Conservation (phyloP, 2,329 filamentous ascomycete genomes). For the Juglanconis oblonga region DNA sequence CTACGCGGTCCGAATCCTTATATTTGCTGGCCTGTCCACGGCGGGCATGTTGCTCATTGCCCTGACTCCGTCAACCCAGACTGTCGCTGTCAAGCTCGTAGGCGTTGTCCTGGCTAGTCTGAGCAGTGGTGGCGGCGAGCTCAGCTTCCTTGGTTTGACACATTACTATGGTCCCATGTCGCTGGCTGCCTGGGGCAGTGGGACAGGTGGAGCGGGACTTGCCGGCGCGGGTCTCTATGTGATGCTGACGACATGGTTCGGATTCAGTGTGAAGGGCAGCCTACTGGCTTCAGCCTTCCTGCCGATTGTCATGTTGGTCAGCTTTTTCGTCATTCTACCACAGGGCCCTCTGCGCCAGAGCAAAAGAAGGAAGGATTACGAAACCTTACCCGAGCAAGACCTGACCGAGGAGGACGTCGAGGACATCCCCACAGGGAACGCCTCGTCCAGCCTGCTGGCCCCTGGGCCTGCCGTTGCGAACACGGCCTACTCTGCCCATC, state of each 20-base stretch:
- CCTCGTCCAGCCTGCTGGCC: constrained; percentile 48
- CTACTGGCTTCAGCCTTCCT: constrained; percentile 76
- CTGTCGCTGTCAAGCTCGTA: constrained; percentile 71
- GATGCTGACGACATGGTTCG: constrained; percentile 75
- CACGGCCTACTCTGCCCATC: constrained; percentile 35
- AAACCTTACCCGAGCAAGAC: constrained; percentile 45
- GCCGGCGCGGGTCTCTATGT: constrained; percentile 87
- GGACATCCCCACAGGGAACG: constrained; percentile 35
- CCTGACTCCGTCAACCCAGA: constrained; percentile 63
- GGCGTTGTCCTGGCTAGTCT: constrained; percentile 84
- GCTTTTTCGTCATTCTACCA: constrained; percentile 82
- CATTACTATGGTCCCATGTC: constrained; percentile 90
- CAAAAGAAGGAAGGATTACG: constrained; percentile 48
- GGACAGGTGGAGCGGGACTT: constrained; percentile 85
- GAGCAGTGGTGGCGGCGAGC: constrained; percentile 81
- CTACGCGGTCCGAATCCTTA: constrained; percentile 70
- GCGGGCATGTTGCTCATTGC: constrained; percentile 87
- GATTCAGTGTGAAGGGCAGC: constrained; percentile 70
- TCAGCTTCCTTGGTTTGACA: constrained; percentile 86
- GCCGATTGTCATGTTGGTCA: constrained; percentile 77
- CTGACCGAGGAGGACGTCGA: constrained; percentile 31
- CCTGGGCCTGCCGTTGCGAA: constrained; percentile 39
- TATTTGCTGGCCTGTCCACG: constrained; percentile 74
- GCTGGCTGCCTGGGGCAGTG: constrained; percentile 87
- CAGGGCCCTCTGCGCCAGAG: constrained; percentile 57